Evolutionary conservation across 2,329 filamentous ascomycete species (phyloP).

Genomic region (Monilinia aucupariae): DNA sequence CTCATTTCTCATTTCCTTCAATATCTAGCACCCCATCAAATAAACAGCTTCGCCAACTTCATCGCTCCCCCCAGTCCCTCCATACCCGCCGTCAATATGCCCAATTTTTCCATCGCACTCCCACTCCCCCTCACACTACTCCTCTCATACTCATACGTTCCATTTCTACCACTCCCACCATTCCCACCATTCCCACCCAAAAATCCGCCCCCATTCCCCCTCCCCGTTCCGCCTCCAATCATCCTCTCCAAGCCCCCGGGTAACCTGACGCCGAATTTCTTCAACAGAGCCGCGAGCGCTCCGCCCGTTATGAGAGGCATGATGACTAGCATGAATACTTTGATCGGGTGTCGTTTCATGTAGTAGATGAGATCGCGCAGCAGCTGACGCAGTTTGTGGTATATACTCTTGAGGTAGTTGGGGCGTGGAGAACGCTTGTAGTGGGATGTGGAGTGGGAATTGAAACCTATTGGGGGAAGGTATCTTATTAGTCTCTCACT

Average conservation of each 20-base stretch:
- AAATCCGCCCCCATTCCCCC: neutral
- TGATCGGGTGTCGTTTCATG: constrained; percentile 75
- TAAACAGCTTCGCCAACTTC: constrained; percentile 35
- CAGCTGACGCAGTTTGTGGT: constrained; percentile 71
- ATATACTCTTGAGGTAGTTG: constrained; percentile 68
- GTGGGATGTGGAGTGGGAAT: constrained; percentile 42
- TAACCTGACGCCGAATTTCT: constrained; percentile 72
- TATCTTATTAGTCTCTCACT: neutral
- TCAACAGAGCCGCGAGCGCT: constrained; percentile 69
- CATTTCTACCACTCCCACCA: neutral
- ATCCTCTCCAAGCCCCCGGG: constrained; percentile 58
- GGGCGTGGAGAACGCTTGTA: constrained; percentile 79
- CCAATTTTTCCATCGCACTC: constrained; percentile 23
- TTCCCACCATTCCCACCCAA: neutral
- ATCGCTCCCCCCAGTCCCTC: constrained; percentile 31
- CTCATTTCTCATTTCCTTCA: neutral
- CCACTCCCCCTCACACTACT: constrained; percentile 25
- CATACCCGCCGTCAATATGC: constrained; percentile 25
- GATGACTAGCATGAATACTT: constrained; percentile 81
- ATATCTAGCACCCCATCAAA: constrained; percentile 24
- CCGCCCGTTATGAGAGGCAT: constrained; percentile 84
- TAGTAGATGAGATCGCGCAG: constrained; percentile 77
- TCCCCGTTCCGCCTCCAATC: constrained; percentile 40
- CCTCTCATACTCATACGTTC: constrained; percentile 17
- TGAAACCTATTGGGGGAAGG: neutral